Conservation (phyloP, 352 stramenopile species). For the Phytophthora chlamydospora region DNA sequence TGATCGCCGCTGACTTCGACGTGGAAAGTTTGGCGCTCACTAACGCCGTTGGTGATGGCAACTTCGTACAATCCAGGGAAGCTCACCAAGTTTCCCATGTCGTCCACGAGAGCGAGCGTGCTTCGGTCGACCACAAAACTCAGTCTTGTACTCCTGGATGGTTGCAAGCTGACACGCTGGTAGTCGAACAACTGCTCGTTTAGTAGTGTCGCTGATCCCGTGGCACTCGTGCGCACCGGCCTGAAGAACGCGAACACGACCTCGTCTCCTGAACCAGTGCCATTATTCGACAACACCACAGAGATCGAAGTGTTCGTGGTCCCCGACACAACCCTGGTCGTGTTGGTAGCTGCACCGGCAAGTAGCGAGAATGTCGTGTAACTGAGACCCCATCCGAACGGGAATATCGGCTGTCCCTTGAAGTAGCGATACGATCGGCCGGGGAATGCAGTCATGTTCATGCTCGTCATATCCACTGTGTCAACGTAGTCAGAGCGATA, state of each 20-base stretch:
- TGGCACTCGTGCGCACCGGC: slow-evolving; percentile 47
- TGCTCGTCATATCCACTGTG: slow-evolving; percentile 70
- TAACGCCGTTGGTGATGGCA: slow-evolving; percentile 58
- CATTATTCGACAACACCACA: slow-evolving; percentile 52
- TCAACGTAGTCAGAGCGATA: slow-evolving; percentile 72
- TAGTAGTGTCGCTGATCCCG: slow-evolving; percentile 52
- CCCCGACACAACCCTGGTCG: slow-evolving; percentile 22
- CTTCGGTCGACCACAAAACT: slow-evolving; percentile 36
- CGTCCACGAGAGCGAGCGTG: slow-evolving; percentile 53
- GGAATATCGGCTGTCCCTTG: slow-evolving; percentile 77
- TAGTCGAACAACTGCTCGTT: slow-evolving; percentile 73
- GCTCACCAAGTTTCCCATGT: slow-evolving; percentile 45
- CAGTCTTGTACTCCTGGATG: slow-evolving; percentile 25
- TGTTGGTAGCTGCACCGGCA: not conserved
- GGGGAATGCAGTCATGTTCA: slow-evolving; percentile 83
- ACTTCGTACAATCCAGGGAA: slow-evolving; percentile 69
- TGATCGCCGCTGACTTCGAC: slow-evolving; percentile 43
- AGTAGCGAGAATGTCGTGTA: slow-evolving; percentile 78
- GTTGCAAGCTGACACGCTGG: slow-evolving; percentile 40
- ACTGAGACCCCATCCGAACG: slow-evolving; percentile 85
- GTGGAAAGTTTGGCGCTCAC: slow-evolving; percentile 48
- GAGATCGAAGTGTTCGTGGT: slow-evolving; percentile 38
- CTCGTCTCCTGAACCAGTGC: slow-evolving; percentile 49
- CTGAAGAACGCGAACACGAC: slow-evolving; percentile 71
- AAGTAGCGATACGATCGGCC: slow-evolving; percentile 90